Evolutionary conservation across 148 eudicot genomes (phyloP).

Genomic region (Nyssa sinensis): DNA sequence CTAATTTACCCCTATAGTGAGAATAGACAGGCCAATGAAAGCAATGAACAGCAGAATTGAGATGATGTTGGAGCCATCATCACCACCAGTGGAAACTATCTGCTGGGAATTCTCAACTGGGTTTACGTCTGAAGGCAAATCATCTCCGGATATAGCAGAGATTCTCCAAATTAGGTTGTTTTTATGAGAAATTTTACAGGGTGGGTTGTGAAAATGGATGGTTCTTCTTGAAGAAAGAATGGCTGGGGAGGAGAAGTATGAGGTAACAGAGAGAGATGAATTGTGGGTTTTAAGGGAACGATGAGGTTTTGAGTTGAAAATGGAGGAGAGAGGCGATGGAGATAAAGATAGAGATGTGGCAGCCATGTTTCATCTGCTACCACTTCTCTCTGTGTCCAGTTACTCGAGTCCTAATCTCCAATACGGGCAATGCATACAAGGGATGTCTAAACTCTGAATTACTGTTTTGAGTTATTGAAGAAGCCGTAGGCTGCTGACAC

Average conservation of each 20-base stretch:
- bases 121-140: slow-evolving; percentile 35
- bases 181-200: slow-evolving; percentile 10
- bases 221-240: slow-evolving; percentile 15
- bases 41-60: slow-evolving; percentile 56
- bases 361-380: slow-evolving; percentile 35
- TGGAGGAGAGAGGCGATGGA: slow-evolving; percentile 11
- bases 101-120: slow-evolving; percentile 36
- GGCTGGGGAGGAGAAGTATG: slow-evolving; percentile 19
- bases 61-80: slow-evolving; percentile 36
- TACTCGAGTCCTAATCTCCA: background rate
- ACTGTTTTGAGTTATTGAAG: background rate
- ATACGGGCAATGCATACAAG: background rate
- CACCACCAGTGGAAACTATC: slow-evolving; percentile 36
- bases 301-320: slow-evolving; percentile 24
- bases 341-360: slow-evolving; percentile 23
- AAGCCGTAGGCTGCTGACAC: background rate
- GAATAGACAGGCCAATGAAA: slow-evolving; percentile 56
- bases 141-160: slow-evolving; percentile 24
- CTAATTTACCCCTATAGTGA: slow-evolving; percentile 63
- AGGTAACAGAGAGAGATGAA: slow-evolving; percentile 24
- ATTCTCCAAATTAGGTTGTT: slow-evolving; percentile 23
- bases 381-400: background rate
- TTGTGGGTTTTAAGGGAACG: slow-evolving; percentile 8
- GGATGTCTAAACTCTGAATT: background rate
- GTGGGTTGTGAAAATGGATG: slow-evolving; percentile 9